A percentile compares a stretch with the other conserved stretches of the same genome.
phyloP scores from a whole-genome alignment of 31 red algal species.

The Pterothamnion heteromorphum region DNA sequence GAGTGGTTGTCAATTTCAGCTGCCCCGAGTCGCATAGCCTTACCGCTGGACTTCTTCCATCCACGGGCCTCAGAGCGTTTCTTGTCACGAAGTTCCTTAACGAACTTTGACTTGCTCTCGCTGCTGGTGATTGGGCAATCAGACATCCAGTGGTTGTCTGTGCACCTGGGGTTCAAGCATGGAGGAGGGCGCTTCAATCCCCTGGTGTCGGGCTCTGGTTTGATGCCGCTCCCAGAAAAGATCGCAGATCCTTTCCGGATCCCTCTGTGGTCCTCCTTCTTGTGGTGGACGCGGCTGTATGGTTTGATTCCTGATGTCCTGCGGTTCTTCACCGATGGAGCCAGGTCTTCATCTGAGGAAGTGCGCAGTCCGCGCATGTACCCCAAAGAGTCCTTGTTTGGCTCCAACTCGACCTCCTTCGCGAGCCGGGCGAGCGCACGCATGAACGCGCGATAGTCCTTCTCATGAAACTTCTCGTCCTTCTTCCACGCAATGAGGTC shows the following conservation, averaged over 20 bases:
- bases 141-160: background rate
- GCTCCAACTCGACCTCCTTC: background rate
- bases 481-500: background rate
- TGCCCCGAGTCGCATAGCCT: too few relatives aligned
- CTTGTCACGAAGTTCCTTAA: too few relatives aligned
- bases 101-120: background rate
- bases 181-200: background rate
- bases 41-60: too few relatives aligned
- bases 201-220: background rate
- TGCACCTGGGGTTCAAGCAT: constrained; percentile 31
- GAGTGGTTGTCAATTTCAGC: too few relatives aligned
- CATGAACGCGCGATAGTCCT: constrained; percentile 35
- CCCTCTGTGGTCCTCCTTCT: background rate
- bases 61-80: too few relatives aligned
- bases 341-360: background rate
- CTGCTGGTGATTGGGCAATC: background rate
- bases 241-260: background rate
- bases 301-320: background rate
- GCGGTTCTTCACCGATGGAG: background rate
- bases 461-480: constrained; percentile 12
- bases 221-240: constrained; percentile 10
- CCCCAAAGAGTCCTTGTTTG: background rate
- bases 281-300: background rate
- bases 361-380: background rate
- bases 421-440: constrained; percentile 5